Evolutionary conservation across 345 rosid species (phyloP).

Genomic region (Syzygium aqueum): DNA sequence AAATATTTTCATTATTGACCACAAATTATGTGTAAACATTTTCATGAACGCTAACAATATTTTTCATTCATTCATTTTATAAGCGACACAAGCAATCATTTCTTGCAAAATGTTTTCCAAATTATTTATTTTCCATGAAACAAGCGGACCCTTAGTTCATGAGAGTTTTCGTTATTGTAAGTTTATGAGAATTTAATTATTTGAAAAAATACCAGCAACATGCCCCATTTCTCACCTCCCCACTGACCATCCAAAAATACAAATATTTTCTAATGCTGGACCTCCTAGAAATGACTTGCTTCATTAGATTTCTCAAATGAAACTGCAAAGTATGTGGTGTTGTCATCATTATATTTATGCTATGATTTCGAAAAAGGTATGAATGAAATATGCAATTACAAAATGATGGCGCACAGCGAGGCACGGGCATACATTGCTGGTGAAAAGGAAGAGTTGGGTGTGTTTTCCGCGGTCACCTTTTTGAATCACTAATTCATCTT

Average conservation of each 20-base stretch:
- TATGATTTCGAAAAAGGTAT: not conserved
- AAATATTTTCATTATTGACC: not conserved
- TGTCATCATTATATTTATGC: not conserved
- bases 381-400: not conserved
- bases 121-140: not conserved
- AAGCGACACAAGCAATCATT: not conserved
- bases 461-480: not conserved
- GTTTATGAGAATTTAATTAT: not conserved
- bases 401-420: not conserved
- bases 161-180: not conserved
- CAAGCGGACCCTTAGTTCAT: not conserved
- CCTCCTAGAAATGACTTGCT: not conserved
- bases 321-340: not conserved
- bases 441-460: not conserved
- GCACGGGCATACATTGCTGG: not conserved
- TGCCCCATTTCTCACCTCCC: not conserved
- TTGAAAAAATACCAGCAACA: not conserved
- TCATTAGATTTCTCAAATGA: not conserved
- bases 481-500: not conserved
- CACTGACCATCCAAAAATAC: not conserved
- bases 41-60: accelerated
- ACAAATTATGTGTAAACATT: not conserved
- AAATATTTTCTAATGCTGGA: not conserved
- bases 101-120: accelerated
- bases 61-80: not conserved